Conservation (phyloP, 1,139 yeast genomes). For the Candida albicans region DNA sequence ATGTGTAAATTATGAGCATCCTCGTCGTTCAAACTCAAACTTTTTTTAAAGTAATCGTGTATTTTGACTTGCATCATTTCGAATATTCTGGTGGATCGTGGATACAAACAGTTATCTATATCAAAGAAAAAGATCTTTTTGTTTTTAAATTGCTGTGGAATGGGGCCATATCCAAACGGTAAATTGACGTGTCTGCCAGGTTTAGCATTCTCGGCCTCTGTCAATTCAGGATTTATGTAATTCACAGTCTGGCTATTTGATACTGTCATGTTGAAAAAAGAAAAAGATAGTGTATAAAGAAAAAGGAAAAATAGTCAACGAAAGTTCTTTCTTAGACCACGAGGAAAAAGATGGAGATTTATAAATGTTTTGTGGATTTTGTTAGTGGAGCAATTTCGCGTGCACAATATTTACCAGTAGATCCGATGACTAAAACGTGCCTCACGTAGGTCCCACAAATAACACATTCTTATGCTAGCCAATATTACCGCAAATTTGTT, state of each 20-base stretch:
- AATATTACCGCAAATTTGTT: too few relatives aligned
- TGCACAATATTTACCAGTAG: too few relatives aligned
- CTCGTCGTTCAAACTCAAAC: constrained; percentile 61
- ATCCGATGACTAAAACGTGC: too few relatives aligned
- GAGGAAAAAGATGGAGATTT: too few relatives aligned
- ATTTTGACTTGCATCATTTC: constrained; percentile 87
- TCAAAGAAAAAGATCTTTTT: constrained; percentile 76
- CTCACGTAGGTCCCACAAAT: too few relatives aligned
- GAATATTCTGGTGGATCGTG: constrained; percentile 70
- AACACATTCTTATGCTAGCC: too few relatives aligned
- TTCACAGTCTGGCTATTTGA: constrained; percentile 11
- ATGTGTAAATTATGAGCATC: constrained; percentile 75
- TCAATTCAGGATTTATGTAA: constrained; percentile 26
- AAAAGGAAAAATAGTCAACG: too few relatives aligned
- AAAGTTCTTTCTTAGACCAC: too few relatives aligned
- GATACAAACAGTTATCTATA: constrained; percentile 87
- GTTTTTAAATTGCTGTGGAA: constrained; percentile 31
- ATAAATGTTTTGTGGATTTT: too few relatives aligned
- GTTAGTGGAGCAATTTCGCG: too few relatives aligned
- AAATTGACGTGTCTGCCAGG: constrained; percentile 41
- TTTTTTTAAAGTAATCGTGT: constrained; percentile 72
- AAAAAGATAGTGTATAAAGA: not conserved
- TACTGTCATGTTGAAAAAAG: constrained; percentile 6
- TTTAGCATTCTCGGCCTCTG: constrained; percentile 14
- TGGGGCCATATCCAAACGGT: constrained; percentile 49